Conservation (phyloP, 2,329 filamentous ascomycete genomes). For the Exserohilum rostratum region DNA sequence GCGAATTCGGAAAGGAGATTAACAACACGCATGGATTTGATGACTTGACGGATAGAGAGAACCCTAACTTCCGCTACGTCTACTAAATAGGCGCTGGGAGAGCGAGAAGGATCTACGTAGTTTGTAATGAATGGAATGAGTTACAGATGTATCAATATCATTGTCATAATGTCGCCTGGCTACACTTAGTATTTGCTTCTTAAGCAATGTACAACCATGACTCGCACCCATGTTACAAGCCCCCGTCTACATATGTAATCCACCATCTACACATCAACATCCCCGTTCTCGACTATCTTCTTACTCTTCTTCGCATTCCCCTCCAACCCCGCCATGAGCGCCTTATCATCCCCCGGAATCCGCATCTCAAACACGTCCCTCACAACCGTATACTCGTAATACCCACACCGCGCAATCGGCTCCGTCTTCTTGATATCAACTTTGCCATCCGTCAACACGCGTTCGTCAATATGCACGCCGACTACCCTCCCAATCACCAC, state of each 20-base stretch:
- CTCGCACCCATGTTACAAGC: neutral
- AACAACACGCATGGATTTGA: constrained; percentile 60
- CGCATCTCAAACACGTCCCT: constrained; percentile 65
- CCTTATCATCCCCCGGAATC: constrained; percentile 50
- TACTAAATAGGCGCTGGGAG: constrained; percentile 26
- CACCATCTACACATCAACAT: neutral
- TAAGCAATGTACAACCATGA: no score
- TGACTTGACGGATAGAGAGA: constrained; percentile 68
- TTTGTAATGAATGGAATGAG: neutral
- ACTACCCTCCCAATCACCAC: constrained; percentile 64
- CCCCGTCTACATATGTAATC: no score
- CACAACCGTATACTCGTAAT: constrained; percentile 64
- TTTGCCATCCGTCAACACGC: constrained; percentile 60
- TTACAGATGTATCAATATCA: neutral
- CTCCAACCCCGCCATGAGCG: constrained; percentile 34
- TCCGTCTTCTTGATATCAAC: constrained; percentile 63
- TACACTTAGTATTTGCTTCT: no score
- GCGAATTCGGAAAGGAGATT: constrained; percentile 43
- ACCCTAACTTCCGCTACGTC: constrained; percentile 65
- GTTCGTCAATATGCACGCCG: constrained; percentile 63
- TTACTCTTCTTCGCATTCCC: constrained; percentile 35
- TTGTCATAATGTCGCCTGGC: neutral
- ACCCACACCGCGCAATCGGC: constrained; percentile 66
- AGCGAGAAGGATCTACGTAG: neutral
- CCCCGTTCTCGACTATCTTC: constrained; percentile 11